Evolutionary conservation across 768 basidiomycete species (phyloP).

Genomic region (Lactarius quietus): DNA sequence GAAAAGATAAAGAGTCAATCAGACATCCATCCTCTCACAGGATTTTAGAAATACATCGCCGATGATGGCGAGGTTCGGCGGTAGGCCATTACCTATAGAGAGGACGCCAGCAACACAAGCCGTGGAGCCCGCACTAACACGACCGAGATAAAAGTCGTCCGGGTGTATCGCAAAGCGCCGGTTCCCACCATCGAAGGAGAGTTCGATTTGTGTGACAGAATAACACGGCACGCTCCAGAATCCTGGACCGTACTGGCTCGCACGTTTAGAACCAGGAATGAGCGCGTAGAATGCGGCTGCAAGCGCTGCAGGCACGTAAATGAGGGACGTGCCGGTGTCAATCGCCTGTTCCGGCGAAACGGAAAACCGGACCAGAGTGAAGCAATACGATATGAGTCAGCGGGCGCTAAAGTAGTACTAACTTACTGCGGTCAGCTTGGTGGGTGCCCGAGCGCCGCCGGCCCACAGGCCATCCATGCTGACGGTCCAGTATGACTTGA

Average conservation of each 20-base stretch:
- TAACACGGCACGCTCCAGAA: slow-evolving; percentile 58
- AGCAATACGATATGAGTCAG: background rate
- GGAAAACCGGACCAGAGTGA: background rate
- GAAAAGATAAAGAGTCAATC: slow-evolving; percentile 11
- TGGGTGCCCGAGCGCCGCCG: slow-evolving; percentile 26
- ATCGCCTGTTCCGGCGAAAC: slow-evolving; percentile 52
- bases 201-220: slow-evolving; percentile 34
- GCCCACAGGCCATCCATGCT: slow-evolving; percentile 44
- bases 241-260: slow-evolving; percentile 43
- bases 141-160: slow-evolving; percentile 56
- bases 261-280: slow-evolving; percentile 49
- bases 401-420: background rate
- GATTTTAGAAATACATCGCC: slow-evolving; percentile 66
- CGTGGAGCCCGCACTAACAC: slow-evolving; percentile 36
- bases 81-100: slow-evolving; percentile 43
- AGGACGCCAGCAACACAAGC: slow-evolving; percentile 57
- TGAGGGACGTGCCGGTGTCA: slow-evolving; percentile 65
- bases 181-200: slow-evolving; percentile 44
- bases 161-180: slow-evolving; percentile 42
- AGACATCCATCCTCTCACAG: slow-evolving; percentile 40
- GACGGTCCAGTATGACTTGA: slow-evolving; percentile 64
- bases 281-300: slow-evolving; percentile 45
- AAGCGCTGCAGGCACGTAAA: slow-evolving; percentile 49
- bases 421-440: slow-evolving; percentile 40
- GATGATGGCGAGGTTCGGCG: slow-evolving; percentile 54